phyloP scores from a whole-genome alignment of 306 rosid genomes.

The Cicer judaicum region DNA sequence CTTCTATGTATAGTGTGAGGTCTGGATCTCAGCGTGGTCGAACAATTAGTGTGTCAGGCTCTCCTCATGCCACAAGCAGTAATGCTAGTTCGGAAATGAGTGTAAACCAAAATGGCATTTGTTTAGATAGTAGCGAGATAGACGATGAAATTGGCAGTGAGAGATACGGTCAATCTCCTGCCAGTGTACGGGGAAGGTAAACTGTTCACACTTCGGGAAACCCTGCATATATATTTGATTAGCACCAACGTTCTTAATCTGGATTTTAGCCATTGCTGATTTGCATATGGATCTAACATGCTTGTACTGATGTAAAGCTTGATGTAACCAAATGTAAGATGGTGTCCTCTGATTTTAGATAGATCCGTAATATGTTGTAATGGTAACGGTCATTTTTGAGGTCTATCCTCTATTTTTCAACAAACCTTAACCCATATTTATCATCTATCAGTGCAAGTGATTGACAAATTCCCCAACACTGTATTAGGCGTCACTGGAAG shows the following conservation, averaged over 20 bases:
- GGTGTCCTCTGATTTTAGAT: constrained; percentile 54
- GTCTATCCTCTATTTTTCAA: constrained; percentile 36
- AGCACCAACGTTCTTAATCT: constrained; percentile 35
- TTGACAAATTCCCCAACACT: not conserved
- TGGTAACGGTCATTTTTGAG: constrained; percentile 52
- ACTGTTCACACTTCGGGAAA: constrained; percentile 3
- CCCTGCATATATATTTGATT: constrained; percentile 42
- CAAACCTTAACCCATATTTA: constrained; percentile 20
- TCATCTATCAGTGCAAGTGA: constrained; percentile 1
- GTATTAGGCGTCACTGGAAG: too few species aligned
- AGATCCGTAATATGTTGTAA: constrained; percentile 53
- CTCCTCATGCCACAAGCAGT: constrained; percentile 95
- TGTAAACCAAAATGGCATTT: constrained; percentile 85
- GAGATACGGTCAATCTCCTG: constrained; percentile 75
- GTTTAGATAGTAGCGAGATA: constrained; percentile 72
- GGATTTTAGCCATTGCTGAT: constrained; percentile 50
- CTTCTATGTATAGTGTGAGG: constrained; percentile 93
- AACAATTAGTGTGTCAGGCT: constrained; percentile 79
- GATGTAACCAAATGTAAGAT: constrained; percentile 52
- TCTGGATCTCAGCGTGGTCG: constrained; percentile 85
- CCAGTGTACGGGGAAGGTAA: constrained; percentile 70
- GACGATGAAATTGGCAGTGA: constrained; percentile 85
- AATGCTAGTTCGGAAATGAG: constrained; percentile 95
- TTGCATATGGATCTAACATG: constrained; percentile 55
- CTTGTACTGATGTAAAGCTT: constrained; percentile 61